Evolutionary conservation across 371 early-diverging fungal genomes (phyloP), one percentile per base, ranked within the genome.

Genomic region (Mucor plumbeus): DNA sequence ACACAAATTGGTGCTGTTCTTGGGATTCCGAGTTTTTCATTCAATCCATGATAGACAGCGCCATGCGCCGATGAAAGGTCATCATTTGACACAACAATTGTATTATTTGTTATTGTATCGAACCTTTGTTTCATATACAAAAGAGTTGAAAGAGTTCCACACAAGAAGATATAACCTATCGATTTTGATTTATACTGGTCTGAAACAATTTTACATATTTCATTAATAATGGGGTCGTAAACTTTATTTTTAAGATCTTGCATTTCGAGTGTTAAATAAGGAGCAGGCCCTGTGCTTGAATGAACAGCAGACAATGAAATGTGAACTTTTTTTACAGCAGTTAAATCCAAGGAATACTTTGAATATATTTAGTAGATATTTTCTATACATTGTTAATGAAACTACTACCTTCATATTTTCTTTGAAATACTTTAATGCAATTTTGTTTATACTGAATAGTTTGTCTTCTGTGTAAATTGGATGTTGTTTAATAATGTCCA

Each of bases 181-280:
- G 54, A 5, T 6, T 19, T n/a, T 10, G 50, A 17, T 3, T 39
- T n/a, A 15, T 26, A 21, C 33, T 53, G 35, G 0, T 34, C n/a
- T 6, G 26, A 34, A 7, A 67, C 7, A 1, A 19, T 9, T 11
- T 61, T 41, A 33, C 41, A 40, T 14, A 67, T 67, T 34, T 15
- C 26, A 41, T 67, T 55, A 4, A 67, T 36, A 8, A 61, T 34
- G 19, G 61, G 61, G 15, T 67, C 55, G 5, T 54, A 67, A 10
- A 67, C 67, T 9, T 61, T 53, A 35, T 41, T 10, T 13, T 61
- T 54, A 13, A 67, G 40, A 13, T 67, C 61, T 1, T 61, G 39
- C 31, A 50, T 55, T 9, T 40, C 48, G 13, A 63, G n/a, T 17
- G 63, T 31, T 1, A 55, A 41, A 15, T 53, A 55, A 8, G 63